Base-by-base conservation (phyloP, 106 monocot species). In the Agapanthus africanus region DNA sequence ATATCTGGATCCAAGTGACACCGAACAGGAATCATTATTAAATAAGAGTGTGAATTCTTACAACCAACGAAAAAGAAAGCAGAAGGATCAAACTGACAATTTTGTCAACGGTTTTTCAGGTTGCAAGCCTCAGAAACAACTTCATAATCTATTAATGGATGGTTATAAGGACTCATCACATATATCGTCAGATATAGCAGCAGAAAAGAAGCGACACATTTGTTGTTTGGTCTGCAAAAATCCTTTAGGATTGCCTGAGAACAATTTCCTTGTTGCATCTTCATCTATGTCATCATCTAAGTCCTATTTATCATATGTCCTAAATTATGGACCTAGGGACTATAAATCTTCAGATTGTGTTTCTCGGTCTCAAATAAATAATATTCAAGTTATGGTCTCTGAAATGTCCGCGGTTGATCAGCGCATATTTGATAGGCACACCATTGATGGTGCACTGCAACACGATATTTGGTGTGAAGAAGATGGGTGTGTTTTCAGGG, bases 401-500 rank as follows among this genome's bases (percentile, higher is more conserved):
- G 83, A 85, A 61, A 47, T 57, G 50, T 68, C 74, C 4, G 73
- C 35, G 41, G 60, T 99, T 59, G 62, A 85, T 61, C 69, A 73
- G 62, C 47, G 44, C 11, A 46, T 93, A 31, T 63, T 80, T 70
- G 51, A 63, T 11, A 77, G 42, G 11, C 21, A 7, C 10, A 41
- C 21, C 46, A 64, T 50, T 15, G 64, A 70, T 41, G 74, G 37
- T 50, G 31, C 50, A 62, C 36, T 34, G 41, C 59, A 70, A 2
- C 33, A 54, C 33, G 85, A 76, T 67, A 33, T 83, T 22, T 99
- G 99, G 99, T 85, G 76, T 57, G 81, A 90, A 78, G 63, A 70
- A 76, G 99, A 90, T 80, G 99, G 99, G 21, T 90, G 93, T 71
- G 93, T 99, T 11, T 99, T 83, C 79, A 87, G 73, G 63, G 54